Evolutionary conservation across 83 land plant genomes (phyloP), one percentile per base, ranked within the genome.

Genomic region (Picea abies): DNA sequence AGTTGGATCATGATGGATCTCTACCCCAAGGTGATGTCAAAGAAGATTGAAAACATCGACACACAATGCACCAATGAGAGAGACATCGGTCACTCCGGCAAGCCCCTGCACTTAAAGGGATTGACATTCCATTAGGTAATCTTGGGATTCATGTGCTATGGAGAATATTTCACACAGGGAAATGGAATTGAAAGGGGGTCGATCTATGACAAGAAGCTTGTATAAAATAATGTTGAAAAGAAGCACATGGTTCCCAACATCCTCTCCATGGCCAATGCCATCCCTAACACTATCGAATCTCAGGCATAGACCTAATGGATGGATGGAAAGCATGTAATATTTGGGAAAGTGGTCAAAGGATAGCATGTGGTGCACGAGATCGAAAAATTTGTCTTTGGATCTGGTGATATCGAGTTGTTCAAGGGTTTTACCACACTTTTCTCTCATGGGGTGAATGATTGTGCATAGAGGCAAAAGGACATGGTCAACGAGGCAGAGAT

Each of bases 51-150:
- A 79, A 86, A 86, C 15, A 80, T 86, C 73, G 15, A 83, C 9
- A 68, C 75, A 16, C 83, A 84, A 14, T 86, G 88, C 62, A 86
- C 86, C 16, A 83, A 87, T 49, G 88, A 86, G 86, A 84, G 80
- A 19, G 88, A 87, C 11, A 20, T 41, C 0, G 88, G 88, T n/a
- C 65, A 56, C 0, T 63, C 83, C 4, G 88, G 88, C 58, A 85
- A 90, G 76, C 83, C 83, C 0, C 79, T 90, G 77, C 88, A 90
- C 82, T 90, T 81, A 83, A 90, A 90, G 78, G 92, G 88, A 19
- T 90, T 88, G 0, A 63, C 77, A 7, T 92, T 90, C 83, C 94
- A 92, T 87, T 88, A 92, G 4, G 85, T 92, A 17, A 92, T 92
- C 80, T 89, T 91, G 0, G 78, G 47, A 4, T 82, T 82, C 25